These are phyloP conservation scores for Penicillium canescens DNA, from an alignment of 495 filamentous ascomycete species.

Conservation along the genomic window DNA sequence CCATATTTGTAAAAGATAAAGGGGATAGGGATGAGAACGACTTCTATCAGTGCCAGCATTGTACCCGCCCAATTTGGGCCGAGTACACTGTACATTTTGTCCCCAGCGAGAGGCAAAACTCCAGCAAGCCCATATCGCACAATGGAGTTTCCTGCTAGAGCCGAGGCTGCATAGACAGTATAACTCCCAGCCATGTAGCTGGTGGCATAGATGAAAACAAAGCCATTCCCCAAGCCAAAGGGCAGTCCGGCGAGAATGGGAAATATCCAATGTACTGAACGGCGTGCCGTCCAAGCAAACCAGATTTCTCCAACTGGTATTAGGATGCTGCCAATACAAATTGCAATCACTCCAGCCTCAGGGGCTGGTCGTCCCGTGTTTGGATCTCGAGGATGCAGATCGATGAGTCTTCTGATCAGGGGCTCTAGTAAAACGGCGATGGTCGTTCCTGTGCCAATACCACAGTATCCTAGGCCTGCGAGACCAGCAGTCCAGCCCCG, in stretches of 20 bases:
- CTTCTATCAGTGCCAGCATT: constrained; percentile 65
- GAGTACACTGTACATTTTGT: constrained; percentile 62
- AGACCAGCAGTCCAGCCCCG: constrained; percentile 67
- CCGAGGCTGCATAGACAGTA: constrained; percentile 69
- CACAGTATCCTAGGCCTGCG: constrained; percentile 67
- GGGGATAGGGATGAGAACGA: constrained; percentile 68
- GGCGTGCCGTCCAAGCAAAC: constrained; percentile 75
- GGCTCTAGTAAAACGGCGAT: constrained; percentile 59
- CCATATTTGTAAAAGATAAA: constrained; percentile 75
- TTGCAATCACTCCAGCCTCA: constrained; percentile 67
- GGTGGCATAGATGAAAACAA: constrained; percentile 70
- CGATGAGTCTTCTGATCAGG: constrained; percentile 62
- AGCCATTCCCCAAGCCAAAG: constrained; percentile 69
- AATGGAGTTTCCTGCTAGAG: constrained; percentile 69
- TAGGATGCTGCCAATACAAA: constrained; percentile 63
- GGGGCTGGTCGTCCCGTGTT: constrained; percentile 59
- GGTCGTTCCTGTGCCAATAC: constrained; percentile 72
- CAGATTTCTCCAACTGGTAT: constrained; percentile 67
- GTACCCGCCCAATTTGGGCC: constrained; percentile 75
- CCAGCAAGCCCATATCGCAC: constrained; percentile 60
- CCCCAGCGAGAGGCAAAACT: constrained; percentile 66
- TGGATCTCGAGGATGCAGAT: constrained; percentile 65
- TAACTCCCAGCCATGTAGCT: constrained; percentile 74
- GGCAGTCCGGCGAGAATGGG: constrained; percentile 72
- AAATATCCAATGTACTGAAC: constrained; percentile 66